Evolutionary conservation across 176 grass and related monocot genomes (phyloP), one percentile per base, ranked within the genome.

Genomic region (Musa itinerans): DNA sequence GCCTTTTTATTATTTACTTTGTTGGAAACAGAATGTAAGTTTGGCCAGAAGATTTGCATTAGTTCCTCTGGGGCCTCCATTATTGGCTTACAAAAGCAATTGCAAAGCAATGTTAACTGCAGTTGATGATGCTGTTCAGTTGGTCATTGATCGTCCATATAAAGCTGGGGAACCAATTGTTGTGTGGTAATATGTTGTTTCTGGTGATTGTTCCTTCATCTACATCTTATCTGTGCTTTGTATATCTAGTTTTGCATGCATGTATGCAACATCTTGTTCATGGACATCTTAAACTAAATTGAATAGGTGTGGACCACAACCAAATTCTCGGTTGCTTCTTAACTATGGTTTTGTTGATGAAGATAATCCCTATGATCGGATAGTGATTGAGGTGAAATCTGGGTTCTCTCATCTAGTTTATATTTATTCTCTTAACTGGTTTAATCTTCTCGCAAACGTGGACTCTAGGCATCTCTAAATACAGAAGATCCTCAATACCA

Each of bases 341-440:
- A 99, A 99, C 72, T 99, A 99, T 76, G 95, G 95, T 74, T 94
- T 99, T 89, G 88, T 99, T 76, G 95, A 99, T 49, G 90, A 99
- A 89, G 84, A 99, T 76, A 99, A 99, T 87, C 91, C 88, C 50
- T 99, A 84, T 82, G 95, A 99, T 54, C 95, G 90, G 57, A 88
- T 99, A 79, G 58, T 82, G 21, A 84, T 99, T 62, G 95, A 99
- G 95, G 95, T 99, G 56, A 52, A 76, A 12, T 65, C 64, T 56
- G 29, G 20, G 21, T 65, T 52, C 10, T 27, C 69, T 64, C 78
- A 50, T 61, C 85, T 89, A 53, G 34, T 58, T 54, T n/a, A 23
- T 11, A 59, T 34, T 23, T 79, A 11, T 78, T 73, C 23, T 11
- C 34, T 75, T 59, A 6, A 27, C 19, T 81, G 73, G 23, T 74